These are phyloP conservation scores for Penicillium herquei DNA, from an alignment of 495 filamentous ascomycete species.

Conservation along the genomic window DNA sequence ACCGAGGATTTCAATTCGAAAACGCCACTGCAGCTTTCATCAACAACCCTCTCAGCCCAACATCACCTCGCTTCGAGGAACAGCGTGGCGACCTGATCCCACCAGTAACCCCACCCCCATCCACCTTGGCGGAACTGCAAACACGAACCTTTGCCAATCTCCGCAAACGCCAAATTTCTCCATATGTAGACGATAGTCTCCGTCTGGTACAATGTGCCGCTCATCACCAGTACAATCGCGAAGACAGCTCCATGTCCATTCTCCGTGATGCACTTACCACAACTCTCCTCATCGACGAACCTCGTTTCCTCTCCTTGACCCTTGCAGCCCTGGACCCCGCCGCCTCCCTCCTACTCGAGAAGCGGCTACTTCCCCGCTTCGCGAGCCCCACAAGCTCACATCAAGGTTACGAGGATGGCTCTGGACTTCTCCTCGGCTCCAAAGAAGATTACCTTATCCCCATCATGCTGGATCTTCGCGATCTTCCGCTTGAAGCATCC, in stretches of 20 bases:
- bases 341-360: conserved; percentile 74
- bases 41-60: conserved; percentile 34
- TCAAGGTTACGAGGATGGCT: conserved; percentile 44
- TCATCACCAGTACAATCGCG: conserved; percentile 46
- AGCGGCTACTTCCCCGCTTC: conserved; percentile 59
- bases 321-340: conserved; percentile 82
- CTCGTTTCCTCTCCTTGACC: conserved; percentile 82
- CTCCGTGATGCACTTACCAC: conserved; percentile 44
- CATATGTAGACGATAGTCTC: conserved; percentile 64
- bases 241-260: conserved; percentile 47
- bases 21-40: conserved; percentile 68
- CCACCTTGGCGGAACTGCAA: conserved; percentile 75
- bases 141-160: conserved; percentile 75
- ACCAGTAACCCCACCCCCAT: conserved; percentile 73
- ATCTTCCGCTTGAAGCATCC: conserved; percentile 82
- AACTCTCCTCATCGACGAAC: conserved; percentile 61
- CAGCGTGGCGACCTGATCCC: conserved; percentile 35
- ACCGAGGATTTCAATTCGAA: conserved; percentile 81
- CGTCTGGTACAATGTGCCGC: conserved; percentile 84
- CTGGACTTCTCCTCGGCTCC: conserved; percentile 67
- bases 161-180: conserved; percentile 68
- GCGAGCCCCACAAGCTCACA: conserved; percentile 44
- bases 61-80: conserved; percentile 27
- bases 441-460: conserved; percentile 80
- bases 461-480: conserved; percentile 81